Conservation (phyloP, 768 basidiomycete species). For the Flagelloscypha sp. region DNA sequence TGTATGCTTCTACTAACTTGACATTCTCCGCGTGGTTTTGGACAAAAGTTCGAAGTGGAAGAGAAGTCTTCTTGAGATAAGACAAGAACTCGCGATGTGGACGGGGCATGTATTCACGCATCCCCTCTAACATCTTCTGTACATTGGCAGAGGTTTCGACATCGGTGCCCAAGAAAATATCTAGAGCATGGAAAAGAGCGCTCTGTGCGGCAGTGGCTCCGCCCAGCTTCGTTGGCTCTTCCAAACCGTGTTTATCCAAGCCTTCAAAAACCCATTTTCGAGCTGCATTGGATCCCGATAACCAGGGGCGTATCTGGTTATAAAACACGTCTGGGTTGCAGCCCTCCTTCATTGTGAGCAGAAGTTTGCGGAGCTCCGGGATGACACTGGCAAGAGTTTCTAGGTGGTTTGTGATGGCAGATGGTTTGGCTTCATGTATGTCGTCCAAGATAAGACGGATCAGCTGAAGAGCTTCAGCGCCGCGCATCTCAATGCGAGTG, state of each 20-base stretch:
- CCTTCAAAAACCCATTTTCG: slow-evolving; percentile 38
- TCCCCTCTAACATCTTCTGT: slow-evolving; percentile 34
- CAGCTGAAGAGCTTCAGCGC: slow-evolving; percentile 42
- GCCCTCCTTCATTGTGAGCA: slow-evolving; percentile 36
- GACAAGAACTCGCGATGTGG: slow-evolving; percentile 46
- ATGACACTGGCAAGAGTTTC: slow-evolving; percentile 36
- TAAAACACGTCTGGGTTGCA: slow-evolving; percentile 50
- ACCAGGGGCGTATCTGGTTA: slow-evolving; percentile 52
- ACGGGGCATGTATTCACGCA: slow-evolving; percentile 51
- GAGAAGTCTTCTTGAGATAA: slow-evolving; percentile 33
- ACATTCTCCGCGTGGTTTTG: no score
- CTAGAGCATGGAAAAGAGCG: slow-evolving; percentile 44
- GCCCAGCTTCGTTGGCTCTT: slow-evolving; percentile 31
- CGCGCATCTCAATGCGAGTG: slow-evolving; percentile 48
- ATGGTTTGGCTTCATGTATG: slow-evolving; percentile 47
- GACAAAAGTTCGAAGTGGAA: slow-evolving; percentile 36
- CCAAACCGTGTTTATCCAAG: slow-evolving; percentile 22
- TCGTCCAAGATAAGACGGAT: slow-evolving; percentile 56
- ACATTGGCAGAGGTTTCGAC: slow-evolving; percentile 15
- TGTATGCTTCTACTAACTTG: no score
- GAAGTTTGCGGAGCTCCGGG: slow-evolving; percentile 32
- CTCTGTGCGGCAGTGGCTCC: slow-evolving; percentile 57
- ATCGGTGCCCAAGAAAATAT: slow-evolving; percentile 44
- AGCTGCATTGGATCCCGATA: slow-evolving; percentile 31
- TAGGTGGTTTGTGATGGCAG: slow-evolving; percentile 46